These are phyloP conservation scores for Drosera capensis DNA, from an alignment of 148 eudicot genomes.

Conservation along the genomic window DNA sequence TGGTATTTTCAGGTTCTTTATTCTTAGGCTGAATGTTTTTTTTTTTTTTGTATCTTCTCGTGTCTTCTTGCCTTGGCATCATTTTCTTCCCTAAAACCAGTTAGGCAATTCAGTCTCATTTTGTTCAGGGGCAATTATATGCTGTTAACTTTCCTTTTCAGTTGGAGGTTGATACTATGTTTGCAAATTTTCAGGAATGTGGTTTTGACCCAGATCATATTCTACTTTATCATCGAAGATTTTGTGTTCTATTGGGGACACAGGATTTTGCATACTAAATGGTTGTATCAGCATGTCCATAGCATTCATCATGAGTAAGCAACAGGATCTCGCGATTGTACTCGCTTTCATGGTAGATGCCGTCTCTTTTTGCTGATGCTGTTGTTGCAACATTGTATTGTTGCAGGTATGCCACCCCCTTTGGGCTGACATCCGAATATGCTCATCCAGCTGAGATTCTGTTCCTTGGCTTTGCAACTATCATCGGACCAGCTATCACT, in stretches of 20 bases:
- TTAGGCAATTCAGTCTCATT: too few relatives aligned
- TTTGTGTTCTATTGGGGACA: slow-evolving; percentile 97
- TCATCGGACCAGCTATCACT: slow-evolving; percentile 83
- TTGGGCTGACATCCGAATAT: slow-evolving; percentile 97
- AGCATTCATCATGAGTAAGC: slow-evolving; percentile 94
- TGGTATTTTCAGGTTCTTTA: slow-evolving; percentile 77
- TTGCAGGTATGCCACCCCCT: slow-evolving; percentile 90
- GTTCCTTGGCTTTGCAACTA: slow-evolving; percentile 93
- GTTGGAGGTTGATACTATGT: slow-evolving; percentile 6
- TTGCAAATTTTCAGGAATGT: slow-evolving; percentile 51
- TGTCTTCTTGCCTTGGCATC: not conserved
- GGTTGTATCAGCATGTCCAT: slow-evolving; percentile 92
- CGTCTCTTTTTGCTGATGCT: too few relatives aligned
- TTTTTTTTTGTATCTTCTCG: slow-evolving; percentile 4
- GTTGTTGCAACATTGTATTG: slow-evolving; percentile 7
- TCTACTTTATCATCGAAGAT: slow-evolving; percentile 90
- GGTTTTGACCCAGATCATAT: slow-evolving; percentile 53
- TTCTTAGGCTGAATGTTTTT: slow-evolving; percentile 3
- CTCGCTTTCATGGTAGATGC: not conserved
- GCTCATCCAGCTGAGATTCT: slow-evolving; percentile 95
- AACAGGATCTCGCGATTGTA: not conserved
- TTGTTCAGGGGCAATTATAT: not conserved
- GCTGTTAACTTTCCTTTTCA: slow-evolving; percentile 1
- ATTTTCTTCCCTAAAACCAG: not conserved
- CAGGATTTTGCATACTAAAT: slow-evolving; percentile 82